Base-by-base conservation (phyloP, 1,284 basidiomycete species). In the Amanita bisporigera region DNA sequence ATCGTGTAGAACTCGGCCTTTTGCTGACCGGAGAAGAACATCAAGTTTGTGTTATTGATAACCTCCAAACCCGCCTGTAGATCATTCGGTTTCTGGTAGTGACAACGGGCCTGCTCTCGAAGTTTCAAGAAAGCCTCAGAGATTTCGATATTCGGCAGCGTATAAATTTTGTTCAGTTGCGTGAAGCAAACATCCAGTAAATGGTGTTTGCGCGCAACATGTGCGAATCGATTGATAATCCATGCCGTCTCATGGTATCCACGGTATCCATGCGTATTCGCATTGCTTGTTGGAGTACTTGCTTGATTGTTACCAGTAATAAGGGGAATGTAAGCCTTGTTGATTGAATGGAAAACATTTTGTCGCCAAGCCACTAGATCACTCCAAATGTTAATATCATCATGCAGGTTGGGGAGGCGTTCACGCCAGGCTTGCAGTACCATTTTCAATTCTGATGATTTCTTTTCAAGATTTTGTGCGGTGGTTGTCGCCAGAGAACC, bases 201-300 rank as follows among this genome's bases (percentile, higher is more conserved):
- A 70, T 97, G 94, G 76, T 99, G 98, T 82, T 99, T 98, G 67
- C 98, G 88, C 31, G 98, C 97, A 64, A 99, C 96, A 78, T 99
- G 98, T n/a, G 98, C 98, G 77, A 99, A 99, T 11, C 98, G 92
- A 79, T 99, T 99, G 85, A 99, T 99, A 79, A 99, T 99, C 98
- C 98, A 99, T 4, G 98, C 98, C 0, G 97, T 99, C 85, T 99
- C 98, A 77, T 99, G 98, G 79, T 96, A 99, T n/a, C 98, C 98
- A 64, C 98, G 89, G 80, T 96, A 99, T 6, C 97, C 98, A 76
- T 91, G 95, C 2, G 97, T 99, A 69, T 91, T 94, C 49, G 88
- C 82, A 69, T 87, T 92, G 54, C 84, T 87, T 9, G 86, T 78
- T 19, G 85, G 82, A 33, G 84, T 78, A 31, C 84, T 84, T 21